Conservation (phyloP, 177 flowering plant genomes). For the Vitis hybrid region DNA sequence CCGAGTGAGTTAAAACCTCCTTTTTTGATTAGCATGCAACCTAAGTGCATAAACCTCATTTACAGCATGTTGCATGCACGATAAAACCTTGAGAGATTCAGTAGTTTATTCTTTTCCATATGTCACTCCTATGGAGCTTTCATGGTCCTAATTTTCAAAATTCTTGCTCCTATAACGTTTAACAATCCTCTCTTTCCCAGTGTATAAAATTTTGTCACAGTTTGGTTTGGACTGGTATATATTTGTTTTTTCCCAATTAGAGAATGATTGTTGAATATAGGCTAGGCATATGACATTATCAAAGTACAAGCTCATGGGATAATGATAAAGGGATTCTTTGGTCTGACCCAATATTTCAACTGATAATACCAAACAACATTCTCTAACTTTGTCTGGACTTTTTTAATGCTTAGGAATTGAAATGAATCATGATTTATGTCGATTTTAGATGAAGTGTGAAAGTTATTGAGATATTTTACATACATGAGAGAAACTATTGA, state of each 20-base stretch:
- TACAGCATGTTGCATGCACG: neutral
- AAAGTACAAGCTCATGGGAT: too few relatives aligned
- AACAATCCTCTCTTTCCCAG: neutral
- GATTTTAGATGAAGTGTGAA: too few relatives aligned
- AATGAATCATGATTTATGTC: too few relatives aligned
- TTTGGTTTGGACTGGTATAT: neutral
- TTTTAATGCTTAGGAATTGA: too few relatives aligned
- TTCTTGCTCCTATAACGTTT: neutral
- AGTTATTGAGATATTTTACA: too few relatives aligned
- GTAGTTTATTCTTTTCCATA: neutral
- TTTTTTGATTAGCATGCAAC: neutral
- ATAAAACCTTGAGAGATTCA: neutral
- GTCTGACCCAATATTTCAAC: too few relatives aligned
- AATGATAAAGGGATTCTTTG: too few relatives aligned
- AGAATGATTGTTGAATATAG: neutral
- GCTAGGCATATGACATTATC: neutral
- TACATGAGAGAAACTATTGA: too few relatives aligned
- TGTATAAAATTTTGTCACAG: neutral
- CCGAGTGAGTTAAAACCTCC: constrained; percentile 37
- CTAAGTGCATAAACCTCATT: neutral
- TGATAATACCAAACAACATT: too few relatives aligned
- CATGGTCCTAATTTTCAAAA: neutral
- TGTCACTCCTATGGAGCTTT: neutral
- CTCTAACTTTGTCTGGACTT: too few relatives aligned
- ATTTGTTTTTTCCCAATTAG: neutral